Evolutionary conservation across 2,329 filamentous ascomycete species (phyloP).

Genomic region (Aspergillus luchuensis): DNA sequence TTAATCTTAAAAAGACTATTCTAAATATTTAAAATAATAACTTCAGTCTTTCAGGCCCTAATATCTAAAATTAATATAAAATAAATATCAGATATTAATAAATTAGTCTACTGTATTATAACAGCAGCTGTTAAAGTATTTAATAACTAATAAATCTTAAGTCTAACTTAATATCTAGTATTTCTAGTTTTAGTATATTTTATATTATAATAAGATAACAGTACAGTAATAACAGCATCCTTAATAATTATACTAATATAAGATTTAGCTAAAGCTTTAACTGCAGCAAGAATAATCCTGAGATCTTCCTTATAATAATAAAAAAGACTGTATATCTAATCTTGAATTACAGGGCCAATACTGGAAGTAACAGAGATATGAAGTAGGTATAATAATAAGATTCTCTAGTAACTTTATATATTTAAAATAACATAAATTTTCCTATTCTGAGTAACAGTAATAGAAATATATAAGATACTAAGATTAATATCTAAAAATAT

Average conservation of each 20-base stretch:
- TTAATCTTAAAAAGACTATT: not conserved
- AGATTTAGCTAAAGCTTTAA: not conserved
- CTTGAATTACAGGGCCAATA: no score
- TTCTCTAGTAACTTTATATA: not conserved
- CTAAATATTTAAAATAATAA: not conserved
- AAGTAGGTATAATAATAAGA: not conserved
- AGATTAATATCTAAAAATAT: not conserved
- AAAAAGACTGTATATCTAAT: not conserved
- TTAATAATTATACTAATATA: not conserved
- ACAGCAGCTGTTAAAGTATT: not conserved
- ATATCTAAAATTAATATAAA: not conserved
- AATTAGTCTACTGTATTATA: not conserved
- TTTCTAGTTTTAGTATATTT: not conserved
- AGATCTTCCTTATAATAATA: not conserved
- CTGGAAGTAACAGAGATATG: no score
- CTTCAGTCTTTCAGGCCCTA: not conserved
- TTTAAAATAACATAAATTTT: not conserved
- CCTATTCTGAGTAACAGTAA: not conserved
- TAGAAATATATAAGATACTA: not conserved
- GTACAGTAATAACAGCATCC: not conserved
- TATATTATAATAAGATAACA: not conserved
- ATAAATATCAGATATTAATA: not conserved
- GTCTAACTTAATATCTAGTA: not conserved
- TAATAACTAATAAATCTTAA: not conserved
- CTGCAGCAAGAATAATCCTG: not conserved